Evolutionary conservation across 768 basidiomycete species (phyloP).

Genomic region (Rhizopogon roseolus): DNA sequence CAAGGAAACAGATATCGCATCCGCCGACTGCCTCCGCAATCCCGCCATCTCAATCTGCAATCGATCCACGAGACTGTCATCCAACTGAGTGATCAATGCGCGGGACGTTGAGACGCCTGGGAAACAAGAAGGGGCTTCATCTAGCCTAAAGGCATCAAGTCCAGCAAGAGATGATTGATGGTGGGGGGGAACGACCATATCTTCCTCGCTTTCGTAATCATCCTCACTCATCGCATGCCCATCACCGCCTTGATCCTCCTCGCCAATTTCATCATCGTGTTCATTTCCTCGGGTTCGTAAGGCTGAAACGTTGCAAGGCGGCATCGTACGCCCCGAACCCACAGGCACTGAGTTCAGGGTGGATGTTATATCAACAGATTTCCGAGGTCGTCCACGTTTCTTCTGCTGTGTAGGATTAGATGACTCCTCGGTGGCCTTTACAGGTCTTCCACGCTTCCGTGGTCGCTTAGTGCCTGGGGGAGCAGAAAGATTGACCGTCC

Average conservation of each 20-base stretch:
- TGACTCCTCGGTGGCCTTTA: constrained; percentile 34
- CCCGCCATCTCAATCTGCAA: constrained; percentile 62
- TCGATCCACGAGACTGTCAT: constrained; percentile 49
- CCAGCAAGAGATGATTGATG: constrained; percentile 36
- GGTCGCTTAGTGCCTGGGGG: constrained; percentile 85
- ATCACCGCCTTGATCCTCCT: constrained; percentile 35
- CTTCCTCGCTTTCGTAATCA: constrained; percentile 66
- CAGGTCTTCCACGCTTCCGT: constrained; percentile 68
- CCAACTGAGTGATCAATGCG: constrained; percentile 22
- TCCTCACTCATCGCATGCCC: constrained; percentile 45
- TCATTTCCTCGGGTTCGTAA: constrained; percentile 15
- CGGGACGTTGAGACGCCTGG: constrained; percentile 31
- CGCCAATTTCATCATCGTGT: constrained; percentile 33
- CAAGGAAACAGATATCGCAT: constrained; percentile 60
- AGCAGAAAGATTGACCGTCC: constrained; percentile 85
- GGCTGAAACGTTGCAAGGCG: constrained; percentile 21
- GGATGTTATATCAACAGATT: constrained; percentile 14
- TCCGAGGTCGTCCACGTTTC: constrained; percentile 39
- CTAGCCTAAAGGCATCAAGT: constrained; percentile 31
- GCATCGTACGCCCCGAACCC: constrained; percentile 13
- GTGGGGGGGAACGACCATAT: constrained; percentile 42
- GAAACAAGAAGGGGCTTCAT: constrained; percentile 35
- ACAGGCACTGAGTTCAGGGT: constrained; percentile 12
- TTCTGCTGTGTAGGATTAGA: constrained; percentile 21
- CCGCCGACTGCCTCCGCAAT: constrained; percentile 62